Evolutionary conservation across 1,139 yeast genomes (phyloP).

Genomic region (Suhomyces coccinellae): DNA sequence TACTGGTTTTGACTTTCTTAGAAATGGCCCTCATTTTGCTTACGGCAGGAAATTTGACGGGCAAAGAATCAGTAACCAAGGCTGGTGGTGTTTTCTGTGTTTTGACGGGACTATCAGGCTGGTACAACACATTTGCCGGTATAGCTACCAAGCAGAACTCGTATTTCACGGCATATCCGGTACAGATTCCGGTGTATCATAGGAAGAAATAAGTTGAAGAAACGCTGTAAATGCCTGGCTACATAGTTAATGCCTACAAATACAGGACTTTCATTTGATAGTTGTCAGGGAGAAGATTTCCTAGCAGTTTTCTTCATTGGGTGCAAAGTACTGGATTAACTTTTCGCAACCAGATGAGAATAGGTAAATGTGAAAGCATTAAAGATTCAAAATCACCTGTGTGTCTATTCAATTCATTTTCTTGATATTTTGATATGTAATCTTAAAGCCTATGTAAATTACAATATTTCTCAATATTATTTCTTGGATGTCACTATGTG

Average conservation of each 20-base stretch:
- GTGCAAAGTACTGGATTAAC: background rate
- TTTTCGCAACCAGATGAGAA: background rate
- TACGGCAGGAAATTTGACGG: conserved; percentile 43
- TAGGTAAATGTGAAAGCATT: background rate
- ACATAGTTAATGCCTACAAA: too few species aligned
- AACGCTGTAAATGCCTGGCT: too few species aligned
- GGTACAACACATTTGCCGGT: conserved; percentile 41
- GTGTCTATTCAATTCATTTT: too few species aligned
- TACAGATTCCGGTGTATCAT: conserved; percentile 10
- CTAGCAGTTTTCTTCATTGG: background rate
- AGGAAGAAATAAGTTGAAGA: background rate
- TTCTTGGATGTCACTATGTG: too few species aligned
- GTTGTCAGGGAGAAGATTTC: too few species aligned
- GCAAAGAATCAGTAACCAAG: conserved; percentile 31
- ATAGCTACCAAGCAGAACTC: conserved; percentile 32
- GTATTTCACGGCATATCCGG: conserved; percentile 23
- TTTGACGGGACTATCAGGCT: conserved; percentile 42
- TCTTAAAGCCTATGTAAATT: too few species aligned
- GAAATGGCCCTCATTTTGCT: background rate
- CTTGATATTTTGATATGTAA: too few species aligned
- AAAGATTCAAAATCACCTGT: too few species aligned
- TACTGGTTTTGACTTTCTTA: conserved; percentile 9
- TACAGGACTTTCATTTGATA: too few species aligned
- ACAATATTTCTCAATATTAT: too few species aligned
- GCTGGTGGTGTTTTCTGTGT: conserved; percentile 47